These are phyloP conservation scores for Dendrocalamus latiflorus DNA, from an alignment of 202 grass and related monocot genomes.

Conservation along the genomic window DNA sequence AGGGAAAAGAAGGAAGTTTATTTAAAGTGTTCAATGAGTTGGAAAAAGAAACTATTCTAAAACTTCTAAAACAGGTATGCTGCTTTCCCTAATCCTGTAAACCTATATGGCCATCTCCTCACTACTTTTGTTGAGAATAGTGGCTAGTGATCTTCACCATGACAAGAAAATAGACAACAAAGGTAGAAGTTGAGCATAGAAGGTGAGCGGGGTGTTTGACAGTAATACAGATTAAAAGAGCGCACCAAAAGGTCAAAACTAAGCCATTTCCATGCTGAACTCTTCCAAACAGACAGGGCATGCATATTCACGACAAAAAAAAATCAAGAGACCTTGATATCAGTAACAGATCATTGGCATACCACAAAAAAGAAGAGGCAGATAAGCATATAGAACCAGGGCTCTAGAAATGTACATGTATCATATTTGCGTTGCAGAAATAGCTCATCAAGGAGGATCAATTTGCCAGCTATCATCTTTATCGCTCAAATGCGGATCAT, in stretches of 20 bases:
- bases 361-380: conserved; percentile 11
- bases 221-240: neutral
- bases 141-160: neutral
- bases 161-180: neutral
- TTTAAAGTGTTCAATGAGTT: conserved; percentile 12
- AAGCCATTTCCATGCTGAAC: neutral
- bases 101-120: neutral
- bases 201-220: neutral
- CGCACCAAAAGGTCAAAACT: neutral
- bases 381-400: neutral
- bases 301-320: neutral
- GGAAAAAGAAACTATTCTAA: neutral
- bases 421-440: conserved; percentile 32
- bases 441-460: conserved; percentile 16
- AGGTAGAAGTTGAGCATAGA: no score
- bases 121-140: neutral
- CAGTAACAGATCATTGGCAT: neutral
- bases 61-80: neutral
- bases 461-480: conserved; percentile 16
- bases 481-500: conserved; percentile 27
- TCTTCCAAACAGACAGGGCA: neutral
- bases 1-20: neutral
- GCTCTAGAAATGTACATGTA: conserved; percentile 17
- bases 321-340: neutral
- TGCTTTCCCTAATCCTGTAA: neutral